Conservation (phyloP, 2,329 filamentous ascomycete genomes). For the Corynespora cassiicola region DNA sequence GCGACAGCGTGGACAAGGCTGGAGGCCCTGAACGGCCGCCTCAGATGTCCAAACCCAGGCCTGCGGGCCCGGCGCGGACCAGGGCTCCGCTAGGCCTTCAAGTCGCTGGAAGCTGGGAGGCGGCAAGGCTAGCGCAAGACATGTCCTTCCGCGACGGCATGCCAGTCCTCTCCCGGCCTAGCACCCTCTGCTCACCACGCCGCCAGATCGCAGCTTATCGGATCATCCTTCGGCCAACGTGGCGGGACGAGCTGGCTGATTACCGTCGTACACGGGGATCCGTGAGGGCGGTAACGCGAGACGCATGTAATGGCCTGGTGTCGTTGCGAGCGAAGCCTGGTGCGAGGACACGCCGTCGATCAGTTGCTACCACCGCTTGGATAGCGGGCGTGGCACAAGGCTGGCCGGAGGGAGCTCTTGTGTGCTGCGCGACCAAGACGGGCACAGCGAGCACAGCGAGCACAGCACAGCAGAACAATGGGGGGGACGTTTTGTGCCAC, state of each 20-base stretch:
- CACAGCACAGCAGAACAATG: not conserved
- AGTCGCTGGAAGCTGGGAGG: constrained; percentile 4
- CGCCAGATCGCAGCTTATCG: constrained; percentile 14
- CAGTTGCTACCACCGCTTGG: constrained; percentile 16
- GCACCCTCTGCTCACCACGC: constrained; percentile 17
- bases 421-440: constrained; percentile 2
- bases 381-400: constrained; percentile 1
- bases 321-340: constrained; percentile 12
- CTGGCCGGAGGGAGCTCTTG: constrained; percentile 4
- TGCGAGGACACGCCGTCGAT: constrained; percentile 20
- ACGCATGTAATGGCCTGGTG: constrained; percentile 27
- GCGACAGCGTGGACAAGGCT: constrained; percentile 12
- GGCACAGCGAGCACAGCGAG: not conserved
- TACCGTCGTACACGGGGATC: constrained; percentile 23
- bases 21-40: constrained; percentile 2
- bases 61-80: constrained; percentile 16
- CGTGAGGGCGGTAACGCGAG: constrained; percentile 24
- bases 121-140: constrained; percentile 29
- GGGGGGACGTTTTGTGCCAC: not conserved
- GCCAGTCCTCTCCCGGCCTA: constrained; percentile 26
- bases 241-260: constrained; percentile 28
- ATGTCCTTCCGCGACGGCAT: constrained; percentile 11
- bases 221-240: constrained; percentile 30
- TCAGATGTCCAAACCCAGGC: constrained; percentile 13
- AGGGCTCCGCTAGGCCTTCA: constrained; percentile 7